These are phyloP conservation scores for Cordyceps tenuipes DNA, from an alignment of 2,329 filamentous ascomycete genomes.

Conservation along the genomic window DNA sequence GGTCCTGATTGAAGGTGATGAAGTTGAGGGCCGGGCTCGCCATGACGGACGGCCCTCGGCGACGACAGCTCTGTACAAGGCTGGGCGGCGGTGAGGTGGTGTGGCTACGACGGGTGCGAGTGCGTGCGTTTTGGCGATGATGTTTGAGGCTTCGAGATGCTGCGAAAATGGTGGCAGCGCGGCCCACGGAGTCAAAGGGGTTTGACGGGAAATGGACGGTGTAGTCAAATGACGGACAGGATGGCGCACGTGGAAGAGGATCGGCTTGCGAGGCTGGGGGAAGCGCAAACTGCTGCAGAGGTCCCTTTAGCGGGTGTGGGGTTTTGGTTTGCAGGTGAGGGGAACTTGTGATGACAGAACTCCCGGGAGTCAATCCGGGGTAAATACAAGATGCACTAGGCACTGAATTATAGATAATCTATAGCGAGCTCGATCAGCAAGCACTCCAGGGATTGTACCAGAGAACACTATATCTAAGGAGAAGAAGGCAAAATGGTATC, in stretches of 20 bases:
- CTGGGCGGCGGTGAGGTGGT: background rate
- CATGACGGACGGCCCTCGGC: constrained; percentile 38
- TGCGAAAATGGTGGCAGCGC: background rate
- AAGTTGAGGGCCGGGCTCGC: constrained; percentile 77
- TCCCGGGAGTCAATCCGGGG: background rate
- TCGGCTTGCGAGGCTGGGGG: background rate
- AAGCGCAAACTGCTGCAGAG: background rate
- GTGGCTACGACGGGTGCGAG: background rate
- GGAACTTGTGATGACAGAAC: background rate
- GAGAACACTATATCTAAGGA: too few relatives aligned
- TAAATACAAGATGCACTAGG: background rate
- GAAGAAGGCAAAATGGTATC: too few relatives aligned
- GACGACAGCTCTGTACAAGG: background rate
- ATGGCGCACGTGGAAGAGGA: background rate
- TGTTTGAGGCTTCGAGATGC: constrained; percentile 1
- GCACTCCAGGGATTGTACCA: too few relatives aligned
- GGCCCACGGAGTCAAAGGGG: background rate
- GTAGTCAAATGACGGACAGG: constrained; percentile 7
- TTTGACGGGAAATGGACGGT: background rate
- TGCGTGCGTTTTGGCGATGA: constrained; percentile 1
- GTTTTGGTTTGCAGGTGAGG: constrained; percentile 1
- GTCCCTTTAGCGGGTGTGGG: background rate
- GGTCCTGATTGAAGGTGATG: constrained; percentile 98
- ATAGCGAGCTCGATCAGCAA: too few relatives aligned
- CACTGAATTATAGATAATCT: too few relatives aligned